A percentile compares a stretch with the other conserved stretches of the same genome.
Evolutionary conservation across 2,329 filamentous ascomycete genomes (phyloP).

Genomic region (Septoria petroselini): DNA sequence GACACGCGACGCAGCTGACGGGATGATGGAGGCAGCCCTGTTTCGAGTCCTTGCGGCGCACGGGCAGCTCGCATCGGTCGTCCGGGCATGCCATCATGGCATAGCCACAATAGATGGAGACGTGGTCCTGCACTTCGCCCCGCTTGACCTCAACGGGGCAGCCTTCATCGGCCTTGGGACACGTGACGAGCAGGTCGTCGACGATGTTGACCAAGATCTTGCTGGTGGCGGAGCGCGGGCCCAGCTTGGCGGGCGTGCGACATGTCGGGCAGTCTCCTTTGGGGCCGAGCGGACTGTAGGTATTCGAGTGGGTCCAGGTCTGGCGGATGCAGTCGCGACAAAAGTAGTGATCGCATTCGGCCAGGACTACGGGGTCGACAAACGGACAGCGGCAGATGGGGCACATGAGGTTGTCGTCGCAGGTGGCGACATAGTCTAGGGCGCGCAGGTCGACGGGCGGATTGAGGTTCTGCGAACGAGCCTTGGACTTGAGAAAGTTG

Average conservation of each 20-base stretch:
- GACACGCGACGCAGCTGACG: conserved; percentile 53
- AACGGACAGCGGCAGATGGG: conserved; percentile 64
- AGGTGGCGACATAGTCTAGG: conserved; percentile 56
- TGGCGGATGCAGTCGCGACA: conserved; percentile 57
- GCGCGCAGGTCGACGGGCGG: conserved; percentile 53
- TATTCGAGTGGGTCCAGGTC: conserved; percentile 42
- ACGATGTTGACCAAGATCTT: conserved; percentile 60
- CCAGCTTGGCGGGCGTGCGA: conserved; percentile 46
- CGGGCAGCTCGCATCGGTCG: conserved; percentile 49
- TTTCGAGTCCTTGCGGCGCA: conserved; percentile 55
- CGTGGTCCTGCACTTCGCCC: conserved; percentile 57
- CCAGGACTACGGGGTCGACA: conserved; percentile 53
- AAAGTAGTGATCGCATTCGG: conserved; percentile 63
- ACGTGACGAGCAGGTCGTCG: conserved; percentile 59
- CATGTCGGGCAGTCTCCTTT: conserved; percentile 55
- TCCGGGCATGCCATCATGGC: conserved; percentile 53
- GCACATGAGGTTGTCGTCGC: conserved; percentile 61
- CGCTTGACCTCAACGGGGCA: conserved; percentile 55
- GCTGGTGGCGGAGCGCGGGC: conserved; percentile 41
- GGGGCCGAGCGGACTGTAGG: conserved; percentile 35
- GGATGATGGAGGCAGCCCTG: conserved; percentile 55
- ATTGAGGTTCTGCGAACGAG: conserved; percentile 31
- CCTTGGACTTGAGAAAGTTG: conserved; percentile 32
- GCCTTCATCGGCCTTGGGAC: conserved; percentile 54
- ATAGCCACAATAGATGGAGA: conserved; percentile 59